Conservation (phyloP, 805 yeast species). For the Lachancea nothofagi region DNA sequence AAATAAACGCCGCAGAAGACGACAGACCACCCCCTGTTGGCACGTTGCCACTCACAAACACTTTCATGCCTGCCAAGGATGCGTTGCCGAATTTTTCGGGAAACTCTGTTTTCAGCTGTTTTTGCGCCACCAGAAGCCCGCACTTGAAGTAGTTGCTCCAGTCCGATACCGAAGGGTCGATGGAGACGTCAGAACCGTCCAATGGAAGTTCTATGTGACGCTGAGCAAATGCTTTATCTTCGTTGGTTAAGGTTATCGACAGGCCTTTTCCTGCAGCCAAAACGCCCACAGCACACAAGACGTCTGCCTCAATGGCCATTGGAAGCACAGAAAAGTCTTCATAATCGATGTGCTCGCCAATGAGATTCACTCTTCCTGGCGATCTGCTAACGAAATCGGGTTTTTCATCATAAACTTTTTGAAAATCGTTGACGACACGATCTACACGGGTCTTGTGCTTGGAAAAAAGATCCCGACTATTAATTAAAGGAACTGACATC, state of each 20-base stretch:
- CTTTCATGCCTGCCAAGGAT: slow-evolving; percentile 43
- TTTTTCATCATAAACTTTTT: slow-evolving; percentile 29
- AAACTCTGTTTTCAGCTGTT: slow-evolving; percentile 36
- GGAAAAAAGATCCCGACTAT: neutral
- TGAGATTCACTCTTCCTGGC: slow-evolving; percentile 72
- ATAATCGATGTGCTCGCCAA: slow-evolving; percentile 74
- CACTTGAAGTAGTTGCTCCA: slow-evolving; percentile 72
- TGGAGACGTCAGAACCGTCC: slow-evolving; percentile 38
- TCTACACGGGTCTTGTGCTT: neutral
- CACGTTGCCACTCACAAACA: slow-evolving; percentile 56
- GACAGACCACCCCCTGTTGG: slow-evolving; percentile 71
- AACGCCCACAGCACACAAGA: slow-evolving; percentile 46
- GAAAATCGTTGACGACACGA: slow-evolving; percentile 6
- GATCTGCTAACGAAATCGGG: slow-evolving; percentile 50
- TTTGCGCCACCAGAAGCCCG: slow-evolving; percentile 55
- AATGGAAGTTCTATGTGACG: slow-evolving; percentile 37
- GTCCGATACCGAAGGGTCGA: slow-evolving; percentile 45
- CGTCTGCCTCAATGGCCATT: slow-evolving; percentile 64
- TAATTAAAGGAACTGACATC: slow-evolving; percentile 3
- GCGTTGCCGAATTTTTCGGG: slow-evolving; percentile 28
- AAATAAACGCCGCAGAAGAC: slow-evolving; percentile 68
- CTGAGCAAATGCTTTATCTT: slow-evolving; percentile 33
- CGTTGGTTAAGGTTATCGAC: slow-evolving; percentile 34
- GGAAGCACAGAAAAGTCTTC: slow-evolving; percentile 63
- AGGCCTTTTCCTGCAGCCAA: slow-evolving; percentile 20